Conservation (phyloP, 495 filamentous ascomycete genomes). For the Penicillium crystallinum region DNA sequence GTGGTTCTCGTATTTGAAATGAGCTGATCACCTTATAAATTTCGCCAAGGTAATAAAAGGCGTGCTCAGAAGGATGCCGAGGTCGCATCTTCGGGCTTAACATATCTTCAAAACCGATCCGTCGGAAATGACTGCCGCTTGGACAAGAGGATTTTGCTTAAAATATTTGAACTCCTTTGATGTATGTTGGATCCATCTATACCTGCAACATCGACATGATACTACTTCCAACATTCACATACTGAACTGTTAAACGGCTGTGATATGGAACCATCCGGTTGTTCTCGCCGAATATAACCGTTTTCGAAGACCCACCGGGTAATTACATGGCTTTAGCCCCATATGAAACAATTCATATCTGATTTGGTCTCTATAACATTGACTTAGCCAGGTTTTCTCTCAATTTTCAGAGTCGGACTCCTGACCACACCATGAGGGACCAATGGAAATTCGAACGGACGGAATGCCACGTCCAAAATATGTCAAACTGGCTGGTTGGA, state of each 20-base stretch:
- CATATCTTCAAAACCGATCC: no score
- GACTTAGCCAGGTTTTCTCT: neutral
- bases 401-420: neutral
- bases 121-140: no score
- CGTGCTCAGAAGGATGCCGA: slow-evolving; percentile 2
- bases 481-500: slow-evolving; percentile 11
- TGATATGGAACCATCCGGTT: neutral
- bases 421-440: neutral
- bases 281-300: neutral
- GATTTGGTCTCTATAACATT: neutral
- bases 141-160: no score
- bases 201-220: no score
- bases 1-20: neutral
- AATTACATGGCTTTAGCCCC: neutral
- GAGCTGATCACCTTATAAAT: slow-evolving; percentile 6
- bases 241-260: neutral
- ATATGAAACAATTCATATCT: neutral
- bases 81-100: slow-evolving; percentile 1
- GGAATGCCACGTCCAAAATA: slow-evolving; percentile 7
- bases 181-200: no score
- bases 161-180: no score
- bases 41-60: slow-evolving; percentile 11
- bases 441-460: slow-evolving; percentile 1
- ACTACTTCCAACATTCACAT: no score
- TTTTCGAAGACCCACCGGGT: neutral